Base-by-base conservation (phyloP, 179 eudicot species). In the Vitellaria paradoxa region DNA sequence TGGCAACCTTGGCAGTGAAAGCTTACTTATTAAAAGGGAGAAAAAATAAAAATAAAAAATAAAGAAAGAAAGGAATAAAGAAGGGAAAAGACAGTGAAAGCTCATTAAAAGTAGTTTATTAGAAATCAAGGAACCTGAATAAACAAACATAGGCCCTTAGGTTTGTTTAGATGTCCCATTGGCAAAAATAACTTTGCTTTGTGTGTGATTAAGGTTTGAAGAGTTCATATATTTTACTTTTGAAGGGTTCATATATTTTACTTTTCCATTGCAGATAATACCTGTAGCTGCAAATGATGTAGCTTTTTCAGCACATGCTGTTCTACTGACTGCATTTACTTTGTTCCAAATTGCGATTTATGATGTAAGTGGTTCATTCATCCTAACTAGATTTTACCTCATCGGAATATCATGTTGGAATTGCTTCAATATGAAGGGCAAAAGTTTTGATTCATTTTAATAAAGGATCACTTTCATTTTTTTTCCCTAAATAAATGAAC, bases 281-380 rank as follows among this genome's bases (percentile, higher is more conserved):
- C 99, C 99, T 42, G 99, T 95, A n/a, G 99, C 97, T 74, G 90
- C 91, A 63, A 93, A 91, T 82, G 99, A 93, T 84, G 97, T 95
- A 74, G 97, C 98, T 52, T 95, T 95, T 82, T 93, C 99, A 4
- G 72, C 79, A 12, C 98, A 95, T 83, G 99, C 97, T 79, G 99
- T 93, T 78, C 60, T 93, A 17, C 24, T 95, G 79, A 91, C 93
- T 70, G 90, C 87, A 18, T 81, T 90, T 72, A 90, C 97, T 61
- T 84, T 91, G 84, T 91, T 90, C 81, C 99, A 93, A 77, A 90
- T 95, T 68, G 82, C 79, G 30, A 95, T 93, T 42, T 95, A 95
- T 82, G 99, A 93, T 17, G 97, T 94, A 85, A 84, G 94, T 82
- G 73, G 0, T 68, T 18, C 23, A 53, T 40, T 49, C 57, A 4